Conservation (phyloP, 768 basidiomycete genomes). For the Podaxis rugospora region DNA sequence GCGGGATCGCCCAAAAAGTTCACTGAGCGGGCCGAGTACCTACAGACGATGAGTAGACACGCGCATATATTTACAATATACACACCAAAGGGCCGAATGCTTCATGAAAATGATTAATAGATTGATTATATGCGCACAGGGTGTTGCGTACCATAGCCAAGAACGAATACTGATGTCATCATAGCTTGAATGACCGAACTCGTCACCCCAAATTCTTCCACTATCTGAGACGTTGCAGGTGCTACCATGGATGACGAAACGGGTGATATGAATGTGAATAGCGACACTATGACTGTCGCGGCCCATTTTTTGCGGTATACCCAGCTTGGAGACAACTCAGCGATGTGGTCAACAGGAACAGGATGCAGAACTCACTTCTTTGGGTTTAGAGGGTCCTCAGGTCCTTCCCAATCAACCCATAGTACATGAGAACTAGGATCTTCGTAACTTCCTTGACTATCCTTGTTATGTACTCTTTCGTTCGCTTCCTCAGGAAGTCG, state of each 20-base stretch:
- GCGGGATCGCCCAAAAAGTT: conserved; percentile 63
- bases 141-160: conserved; percentile 49
- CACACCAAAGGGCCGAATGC: conserved; percentile 49
- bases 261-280: conserved; percentile 65
- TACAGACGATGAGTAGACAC: conserved; percentile 11
- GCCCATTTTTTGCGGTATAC: conserved; percentile 55
- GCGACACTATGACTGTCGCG: conserved; percentile 58
- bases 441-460: background rate
- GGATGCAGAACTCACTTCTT: conserved; percentile 40
- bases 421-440: conserved; percentile 18
- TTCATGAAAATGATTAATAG: conserved; percentile 17
- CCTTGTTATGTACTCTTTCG: background rate
- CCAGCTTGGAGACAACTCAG: conserved; percentile 39
- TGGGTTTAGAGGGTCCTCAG: conserved; percentile 53
- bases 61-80: background rate
- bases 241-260: conserved; percentile 75
- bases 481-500: background rate
- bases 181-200: conserved; percentile 46
- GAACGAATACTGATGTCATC: conserved; percentile 48
- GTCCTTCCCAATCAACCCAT: conserved; percentile 62
- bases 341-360: background rate
- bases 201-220: conserved; percentile 49
- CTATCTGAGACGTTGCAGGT: conserved; percentile 53
- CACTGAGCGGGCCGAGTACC: conserved; percentile 60
- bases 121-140: background rate